phyloP scores from a whole-genome alignment of 768 basidiomycete species.

The Mycena vitilis region DNA sequence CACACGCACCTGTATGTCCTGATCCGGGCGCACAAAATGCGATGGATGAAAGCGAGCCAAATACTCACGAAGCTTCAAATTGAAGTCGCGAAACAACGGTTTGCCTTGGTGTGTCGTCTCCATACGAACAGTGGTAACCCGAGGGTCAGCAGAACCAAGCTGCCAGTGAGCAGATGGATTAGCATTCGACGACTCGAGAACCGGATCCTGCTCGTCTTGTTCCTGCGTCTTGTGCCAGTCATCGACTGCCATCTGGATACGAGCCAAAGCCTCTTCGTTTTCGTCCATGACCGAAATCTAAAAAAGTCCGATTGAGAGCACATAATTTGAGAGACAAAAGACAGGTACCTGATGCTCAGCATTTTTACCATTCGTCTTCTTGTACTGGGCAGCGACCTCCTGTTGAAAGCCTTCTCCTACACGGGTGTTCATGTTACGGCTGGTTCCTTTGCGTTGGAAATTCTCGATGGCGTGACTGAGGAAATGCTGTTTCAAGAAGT shows the following conservation, averaged over 20 bases:
- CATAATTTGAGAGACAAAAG: neutral
- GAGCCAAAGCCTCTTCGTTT: constrained; percentile 25
- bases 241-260: constrained; percentile 12
- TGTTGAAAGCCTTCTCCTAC: constrained; percentile 25
- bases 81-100: neutral
- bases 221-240: constrained; percentile 4
- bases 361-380: constrained; percentile 16
- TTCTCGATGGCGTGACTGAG: neutral
- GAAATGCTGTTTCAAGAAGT: constrained; percentile 26
- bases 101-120: neutral
- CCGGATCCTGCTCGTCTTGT: constrained; percentile 1
- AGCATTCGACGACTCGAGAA: neutral
- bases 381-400: constrained; percentile 8
- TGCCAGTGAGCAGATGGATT: neutral
- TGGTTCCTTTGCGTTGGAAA: constrained; percentile 10
- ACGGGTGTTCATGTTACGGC: constrained; percentile 14
- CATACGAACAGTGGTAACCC: neutral
- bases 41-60: no score
- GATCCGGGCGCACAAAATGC: no score
- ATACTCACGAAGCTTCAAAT: constrained; percentile 1
- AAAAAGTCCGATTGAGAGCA: no score
- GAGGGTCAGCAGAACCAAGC: constrained; percentile 14
- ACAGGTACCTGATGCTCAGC: constrained; percentile 19
- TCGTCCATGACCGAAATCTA: constrained; percentile 25
- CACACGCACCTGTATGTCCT: no score